Evolutionary conservation across 2,329 filamentous ascomycete species (phyloP), one percentile per base, ranked within the genome.

Genomic region (Fonsecaea erecta): DNA sequence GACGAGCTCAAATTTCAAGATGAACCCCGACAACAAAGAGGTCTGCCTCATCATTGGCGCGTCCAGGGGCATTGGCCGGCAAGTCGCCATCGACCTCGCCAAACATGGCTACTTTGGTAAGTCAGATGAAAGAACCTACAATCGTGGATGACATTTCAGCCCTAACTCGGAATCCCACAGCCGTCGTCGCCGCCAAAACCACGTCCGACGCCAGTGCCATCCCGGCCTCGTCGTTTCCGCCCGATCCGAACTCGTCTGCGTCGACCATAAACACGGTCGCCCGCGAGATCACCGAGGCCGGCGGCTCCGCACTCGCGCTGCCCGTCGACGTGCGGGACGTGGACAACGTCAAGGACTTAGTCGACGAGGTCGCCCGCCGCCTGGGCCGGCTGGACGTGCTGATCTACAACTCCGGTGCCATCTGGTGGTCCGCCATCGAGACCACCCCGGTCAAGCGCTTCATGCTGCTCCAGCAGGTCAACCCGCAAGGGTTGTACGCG

Each of bases 251-350:
- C 77, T 93, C 90, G 1, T 76, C 82, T 0, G 76, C 85, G 56
- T 93, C 90, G 16, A 95, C 91, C 28, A 92, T 95, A 78, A 91
- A 83, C 76, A 95, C 92, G 1, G 92, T 95, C 43, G 86, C 84
- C 65, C 86, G 87, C 51, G 91, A 96, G 75, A 94, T 95, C 71
- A 79, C 74, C 18, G 82, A 87, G 64, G 80, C 85, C 0, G 88
- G 89, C 43, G 88, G 88, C 48, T 80, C 83, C 8, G 89, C 90
- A 0, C 84, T 83, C 0, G 86, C 91, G 4, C 80, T 94, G 21
- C 78, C 84, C 6, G 89, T 92, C 7, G 91, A 96, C 73, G 89
- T 89, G 0, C 85, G 91, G 59, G 81, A 86, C 70, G 81, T 82
- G n/a, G 78, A 81, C 7, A 88, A 86, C 75, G 82, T 93, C 30